Percentiles rank a stretch among this genome's conserved stretches.
phyloP scores from a whole-genome alignment of 331 rosid genomes.

The Acacia pycnantha region DNA sequence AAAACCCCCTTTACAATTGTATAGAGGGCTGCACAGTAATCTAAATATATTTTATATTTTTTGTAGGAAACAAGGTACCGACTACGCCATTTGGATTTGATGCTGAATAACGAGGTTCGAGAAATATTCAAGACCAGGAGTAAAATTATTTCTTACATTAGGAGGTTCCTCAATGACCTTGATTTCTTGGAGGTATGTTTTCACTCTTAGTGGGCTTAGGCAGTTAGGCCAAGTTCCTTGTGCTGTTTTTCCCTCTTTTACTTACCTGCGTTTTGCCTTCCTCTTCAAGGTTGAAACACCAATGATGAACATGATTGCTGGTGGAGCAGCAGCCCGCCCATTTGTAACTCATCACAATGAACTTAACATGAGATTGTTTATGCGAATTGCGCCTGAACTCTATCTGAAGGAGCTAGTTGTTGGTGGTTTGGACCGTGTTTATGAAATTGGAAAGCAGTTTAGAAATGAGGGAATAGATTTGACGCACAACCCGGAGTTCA shows the following conservation, averaged over 20 bases:
- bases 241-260: neutral
- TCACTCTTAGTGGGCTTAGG: neutral
- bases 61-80: slow-evolving; percentile 82
- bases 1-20: neutral
- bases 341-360: slow-evolving; percentile 92
- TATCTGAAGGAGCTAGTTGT: slow-evolving; percentile 90
- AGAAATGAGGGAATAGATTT: slow-evolving; percentile 98
- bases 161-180: slow-evolving; percentile 66
- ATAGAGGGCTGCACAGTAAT: neutral
- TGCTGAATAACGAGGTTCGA: slow-evolving; percentile 79
- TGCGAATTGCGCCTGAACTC: slow-evolving; percentile 97
- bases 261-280: slow-evolving; percentile 11
- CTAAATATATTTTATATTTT: neutral
- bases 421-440: slow-evolving; percentile 95
- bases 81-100: slow-evolving; percentile 85
- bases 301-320: slow-evolving; percentile 99
- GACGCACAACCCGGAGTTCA: slow-evolving; percentile 94
- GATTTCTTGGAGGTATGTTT: slow-evolving; percentile 92
- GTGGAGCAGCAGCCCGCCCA: slow-evolving; percentile 98
- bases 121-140: slow-evolving; percentile 83
- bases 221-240: neutral
- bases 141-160: slow-evolving; percentile 60
- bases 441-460: slow-evolving; percentile 96
- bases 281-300: slow-evolving; percentile 89
- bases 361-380: slow-evolving; percentile 74